Evolutionary conservation across 1,139 yeast genomes (phyloP).

Genomic region (Kodamaea derodonti): DNA sequence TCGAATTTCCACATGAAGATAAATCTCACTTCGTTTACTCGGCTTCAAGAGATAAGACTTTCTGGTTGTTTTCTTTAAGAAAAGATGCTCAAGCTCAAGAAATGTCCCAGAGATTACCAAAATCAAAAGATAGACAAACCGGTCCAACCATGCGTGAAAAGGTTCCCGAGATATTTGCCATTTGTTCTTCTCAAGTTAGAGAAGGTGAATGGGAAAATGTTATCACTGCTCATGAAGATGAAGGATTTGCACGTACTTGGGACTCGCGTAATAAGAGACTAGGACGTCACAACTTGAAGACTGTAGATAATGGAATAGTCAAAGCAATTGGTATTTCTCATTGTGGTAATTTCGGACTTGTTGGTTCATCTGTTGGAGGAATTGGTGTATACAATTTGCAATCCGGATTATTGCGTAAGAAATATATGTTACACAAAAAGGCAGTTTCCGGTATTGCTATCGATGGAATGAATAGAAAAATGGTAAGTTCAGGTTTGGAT

Average conservation of each 20-base stretch:
- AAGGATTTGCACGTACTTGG: constrained; percentile 88
- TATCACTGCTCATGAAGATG: constrained; percentile 87
- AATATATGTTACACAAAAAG: constrained; percentile 64
- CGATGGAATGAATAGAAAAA: constrained; percentile 83
- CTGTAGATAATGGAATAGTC: constrained; percentile 80
- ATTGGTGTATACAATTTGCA: constrained; percentile 87
- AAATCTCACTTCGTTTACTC: constrained; percentile 82
- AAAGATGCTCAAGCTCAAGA: constrained; percentile 97
- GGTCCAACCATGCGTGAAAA: constrained; percentile 59
- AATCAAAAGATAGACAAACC: constrained; percentile 49
- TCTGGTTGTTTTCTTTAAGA: constrained; percentile 89
- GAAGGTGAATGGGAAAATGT: constrained; percentile 95
- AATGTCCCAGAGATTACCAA: constrained; percentile 73
- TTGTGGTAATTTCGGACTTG: constrained; percentile 92
- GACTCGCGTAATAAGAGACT: constrained; percentile 76
- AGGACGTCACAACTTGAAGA: constrained; percentile 66
- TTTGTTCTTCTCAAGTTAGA: constrained; percentile 74
- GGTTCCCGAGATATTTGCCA: constrained; percentile 70
- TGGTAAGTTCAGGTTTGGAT: constrained; percentile 87
- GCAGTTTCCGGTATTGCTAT: constrained; percentile 86
- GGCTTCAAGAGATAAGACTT: constrained; percentile 80
- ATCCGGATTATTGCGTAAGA: constrained; percentile 75
- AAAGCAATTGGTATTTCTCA: constrained; percentile 77
- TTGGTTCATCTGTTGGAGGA: constrained; percentile 91
- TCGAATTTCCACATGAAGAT: constrained; percentile 72